Evolutionary conservation across 23 red algal species (phyloP).

Genomic region (Gracilaria caudata): DNA sequence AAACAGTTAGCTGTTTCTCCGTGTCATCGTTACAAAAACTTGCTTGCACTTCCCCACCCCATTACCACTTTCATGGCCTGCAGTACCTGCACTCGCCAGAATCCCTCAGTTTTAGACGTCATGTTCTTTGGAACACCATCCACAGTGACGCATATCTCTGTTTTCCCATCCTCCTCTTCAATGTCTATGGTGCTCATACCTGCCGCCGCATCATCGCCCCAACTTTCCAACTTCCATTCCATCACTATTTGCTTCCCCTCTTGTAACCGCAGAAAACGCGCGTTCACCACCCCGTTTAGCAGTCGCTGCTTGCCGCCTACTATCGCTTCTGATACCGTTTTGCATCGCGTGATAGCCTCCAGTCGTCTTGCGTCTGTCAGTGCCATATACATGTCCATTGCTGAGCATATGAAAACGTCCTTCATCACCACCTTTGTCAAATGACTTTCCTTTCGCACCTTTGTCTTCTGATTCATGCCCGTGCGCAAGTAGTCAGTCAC

Average conservation of each 20-base stretch:
- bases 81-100: slow-evolving; percentile 75
- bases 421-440: slow-evolving; percentile 18
- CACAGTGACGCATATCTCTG: slow-evolving; percentile 6
- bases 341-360: slow-evolving; percentile 55
- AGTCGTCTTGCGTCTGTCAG: slow-evolving; percentile 58
- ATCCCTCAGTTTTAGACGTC: slow-evolving; percentile 56
- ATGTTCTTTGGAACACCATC: slow-evolving; percentile 40
- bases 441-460: not conserved
- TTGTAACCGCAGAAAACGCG: slow-evolving; percentile 2
- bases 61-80: slow-evolving; percentile 69
- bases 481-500: slow-evolving; percentile 51
- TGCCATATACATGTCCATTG: slow-evolving; percentile 49
- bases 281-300: slow-evolving; percentile 48
- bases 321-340: slow-evolving; percentile 34
- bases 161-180: slow-evolving; percentile 45
- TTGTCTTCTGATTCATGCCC: not conserved
- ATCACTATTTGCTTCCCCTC: slow-evolving; percentile 27
- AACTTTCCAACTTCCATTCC: slow-evolving; percentile 53
- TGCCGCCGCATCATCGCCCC: slow-evolving; percentile 46
- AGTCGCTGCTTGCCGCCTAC: slow-evolving; percentile 34
- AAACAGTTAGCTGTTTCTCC: not conserved
- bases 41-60: slow-evolving; percentile 67
- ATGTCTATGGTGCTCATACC: slow-evolving; percentile 23
- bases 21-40: slow-evolving; percentile 34
- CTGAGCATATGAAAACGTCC: slow-evolving; percentile 54